A percentile compares a stretch with the other conserved stretches of the same genome.
phyloP scores from a whole-genome alignment of 192 early-diverging fungal species.

The Umbelopsis ramanniana region DNA sequence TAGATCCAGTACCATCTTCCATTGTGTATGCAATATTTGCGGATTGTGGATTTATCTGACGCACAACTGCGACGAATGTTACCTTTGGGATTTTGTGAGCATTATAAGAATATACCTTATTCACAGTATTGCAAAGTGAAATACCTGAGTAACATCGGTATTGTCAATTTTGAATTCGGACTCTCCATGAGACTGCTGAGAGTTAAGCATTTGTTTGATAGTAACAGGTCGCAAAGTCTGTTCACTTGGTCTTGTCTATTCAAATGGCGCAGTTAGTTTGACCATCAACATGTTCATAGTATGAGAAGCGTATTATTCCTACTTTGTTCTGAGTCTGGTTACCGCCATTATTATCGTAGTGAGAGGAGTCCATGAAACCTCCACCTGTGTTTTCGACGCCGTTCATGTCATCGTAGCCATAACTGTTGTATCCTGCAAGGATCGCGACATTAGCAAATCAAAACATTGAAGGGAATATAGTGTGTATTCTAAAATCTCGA shows the following conservation, averaged over 20 bases:
- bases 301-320: neutral
- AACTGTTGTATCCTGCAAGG: neutral
- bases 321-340: constrained; percentile 11
- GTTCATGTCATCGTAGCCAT: constrained; percentile 19
- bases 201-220: constrained; percentile 71
- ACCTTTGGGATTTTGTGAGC: constrained; percentile 44
- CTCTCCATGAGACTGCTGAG: constrained; percentile 55
- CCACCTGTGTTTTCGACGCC: constrained; percentile 7
- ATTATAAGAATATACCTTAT: no score
- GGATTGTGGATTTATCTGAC: constrained; percentile 47
- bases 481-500: no score
- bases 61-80: constrained; percentile 74
- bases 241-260: constrained; percentile 29
- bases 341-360: constrained; percentile 1
- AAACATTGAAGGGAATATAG: no score
- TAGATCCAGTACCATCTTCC: constrained; percentile 80
- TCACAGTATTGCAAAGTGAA: neutral
- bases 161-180: constrained; percentile 69
- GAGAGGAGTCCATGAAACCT: neutral
- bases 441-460: neutral
- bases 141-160: constrained; percentile 68
- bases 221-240: constrained; percentile 83
- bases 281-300: neutral
- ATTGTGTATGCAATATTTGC: constrained; percentile 70
- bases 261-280: constrained; percentile 12